Evolutionary conservation across 306 rosid genomes (phyloP), one percentile per base, ranked within the genome.

Genomic region (Purshia tridentata): DNA sequence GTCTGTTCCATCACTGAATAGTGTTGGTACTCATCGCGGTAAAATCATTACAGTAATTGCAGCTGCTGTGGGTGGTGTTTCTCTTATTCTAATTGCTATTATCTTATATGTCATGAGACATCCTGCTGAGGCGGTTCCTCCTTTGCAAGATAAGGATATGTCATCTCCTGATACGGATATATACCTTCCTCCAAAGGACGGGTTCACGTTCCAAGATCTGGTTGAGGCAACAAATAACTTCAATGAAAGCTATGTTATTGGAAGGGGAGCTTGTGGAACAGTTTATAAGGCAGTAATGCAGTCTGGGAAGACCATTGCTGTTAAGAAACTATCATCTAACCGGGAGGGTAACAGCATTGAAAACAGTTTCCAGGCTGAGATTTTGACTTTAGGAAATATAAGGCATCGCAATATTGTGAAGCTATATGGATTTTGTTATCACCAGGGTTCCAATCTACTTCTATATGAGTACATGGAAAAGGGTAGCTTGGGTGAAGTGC

Each of bases 331-430:
- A 71, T 92, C 93, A 54, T 90, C 97, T 16, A 86, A 95, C 78
- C 79, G 99, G 77, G 99, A 91, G 52, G 97, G 97, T 69, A 90
- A 87, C 81, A 86, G 69, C 84, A 76, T 92, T 23, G 99, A 91
- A 47, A 86, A 87, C 41, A 87, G 98, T 77, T 95, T 95, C 82
- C 91, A 81, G 57, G 97, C 99, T 22, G 98, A 95, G 72, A 88
- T 95, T 77, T 80, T 81, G 53, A 95, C 98, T 44, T 83, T 95
- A n/a, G 99, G 99, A 83, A 90, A 85, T 64, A 90, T 91, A 70
- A 83, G 99, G 86, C 99, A 95, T 82, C 86, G 97, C 9, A 95
- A 95, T 71, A 95, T 95, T 67, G 98, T 95, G 79, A 95, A 91
- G 81, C 73, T 95, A 47, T 88, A 80, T 71, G 98, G 99, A 5